These are phyloP conservation scores for Candida nemodendra DNA, from an alignment of 805 yeast genomes.

Conservation along the genomic window DNA sequence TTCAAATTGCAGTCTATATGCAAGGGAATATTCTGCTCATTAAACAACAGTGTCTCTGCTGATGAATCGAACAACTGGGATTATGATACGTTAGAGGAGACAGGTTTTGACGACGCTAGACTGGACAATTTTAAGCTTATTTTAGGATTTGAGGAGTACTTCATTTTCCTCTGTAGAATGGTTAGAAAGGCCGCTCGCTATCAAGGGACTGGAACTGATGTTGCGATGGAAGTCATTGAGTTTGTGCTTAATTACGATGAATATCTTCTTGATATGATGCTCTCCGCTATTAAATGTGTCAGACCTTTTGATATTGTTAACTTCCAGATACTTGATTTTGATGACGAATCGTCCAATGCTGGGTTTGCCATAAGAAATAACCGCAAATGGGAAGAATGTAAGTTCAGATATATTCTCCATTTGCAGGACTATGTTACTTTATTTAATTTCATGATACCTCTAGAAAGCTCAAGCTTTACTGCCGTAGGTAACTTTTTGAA, in stretches of 20 bases:
- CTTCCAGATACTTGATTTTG: constrained; percentile 21
- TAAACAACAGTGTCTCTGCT: neutral
- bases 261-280: constrained; percentile 1
- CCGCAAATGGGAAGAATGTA: constrained; percentile 14
- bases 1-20: constrained; percentile 3
- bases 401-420: constrained; percentile 17
- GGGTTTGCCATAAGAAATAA: constrained; percentile 14
- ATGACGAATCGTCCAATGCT: constrained; percentile 12
- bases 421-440: constrained; percentile 18
- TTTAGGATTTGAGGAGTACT: constrained; percentile 10
- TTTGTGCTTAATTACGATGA: constrained; percentile 9
- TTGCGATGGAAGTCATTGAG: neutral
- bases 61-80: constrained; percentile 1
- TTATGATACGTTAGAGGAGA: neutral
- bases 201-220: neutral
- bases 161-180: constrained; percentile 7
- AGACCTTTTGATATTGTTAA: constrained; percentile 17
- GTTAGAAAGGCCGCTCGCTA: constrained; percentile 5
- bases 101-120: neutral
- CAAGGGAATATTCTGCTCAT: constrained; percentile 4
- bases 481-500: constrained; percentile 14
- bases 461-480: constrained; percentile 13
- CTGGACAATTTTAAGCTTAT: constrained; percentile 7
- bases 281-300: constrained; percentile 5
- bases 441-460: constrained; percentile 21